Evolutionary conservation across 2,329 filamentous ascomycete genomes (phyloP).

Genomic region (Fusarium paranaense): DNA sequence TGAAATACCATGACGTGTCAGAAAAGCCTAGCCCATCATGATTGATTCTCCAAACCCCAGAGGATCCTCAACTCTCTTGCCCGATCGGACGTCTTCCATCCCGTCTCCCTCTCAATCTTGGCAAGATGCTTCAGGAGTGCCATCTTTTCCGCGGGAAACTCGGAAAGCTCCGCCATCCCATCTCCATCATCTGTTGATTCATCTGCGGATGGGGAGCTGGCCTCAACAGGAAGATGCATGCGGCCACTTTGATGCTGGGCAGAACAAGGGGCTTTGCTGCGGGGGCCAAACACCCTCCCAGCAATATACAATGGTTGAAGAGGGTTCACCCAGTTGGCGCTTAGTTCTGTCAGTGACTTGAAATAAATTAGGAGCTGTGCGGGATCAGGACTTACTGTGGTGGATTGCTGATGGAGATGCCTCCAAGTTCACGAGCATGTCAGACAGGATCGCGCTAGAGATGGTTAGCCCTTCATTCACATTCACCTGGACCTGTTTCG

Average conservation of each 20-base stretch:
- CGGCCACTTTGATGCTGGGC: background rate
- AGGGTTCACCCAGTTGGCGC: background rate
- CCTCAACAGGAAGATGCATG: background rate
- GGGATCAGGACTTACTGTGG: background rate
- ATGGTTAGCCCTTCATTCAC: background rate
- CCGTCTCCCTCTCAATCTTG: background rate
- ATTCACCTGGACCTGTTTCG: fast-evolving
- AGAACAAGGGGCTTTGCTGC: background rate
- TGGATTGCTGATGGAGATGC: background rate
- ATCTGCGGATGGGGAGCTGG: background rate
- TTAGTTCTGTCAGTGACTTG: background rate
- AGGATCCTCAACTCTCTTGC: background rate
- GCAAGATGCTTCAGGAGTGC: background rate
- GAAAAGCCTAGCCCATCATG: background rate
- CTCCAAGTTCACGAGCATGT: background rate
- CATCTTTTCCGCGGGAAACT: background rate
- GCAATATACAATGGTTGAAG: background rate
- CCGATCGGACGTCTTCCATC: background rate
- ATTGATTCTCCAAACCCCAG: background rate
- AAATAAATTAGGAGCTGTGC: background rate
- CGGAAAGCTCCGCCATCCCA: background rate
- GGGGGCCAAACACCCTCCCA: background rate
- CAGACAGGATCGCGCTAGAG: background rate
- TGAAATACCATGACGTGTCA: fast-evolving
- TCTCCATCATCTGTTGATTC: background rate